These are phyloP conservation scores for Celoporthe dispersa DNA, from an alignment of 2,329 filamentous ascomycete genomes.

Conservation along the genomic window DNA sequence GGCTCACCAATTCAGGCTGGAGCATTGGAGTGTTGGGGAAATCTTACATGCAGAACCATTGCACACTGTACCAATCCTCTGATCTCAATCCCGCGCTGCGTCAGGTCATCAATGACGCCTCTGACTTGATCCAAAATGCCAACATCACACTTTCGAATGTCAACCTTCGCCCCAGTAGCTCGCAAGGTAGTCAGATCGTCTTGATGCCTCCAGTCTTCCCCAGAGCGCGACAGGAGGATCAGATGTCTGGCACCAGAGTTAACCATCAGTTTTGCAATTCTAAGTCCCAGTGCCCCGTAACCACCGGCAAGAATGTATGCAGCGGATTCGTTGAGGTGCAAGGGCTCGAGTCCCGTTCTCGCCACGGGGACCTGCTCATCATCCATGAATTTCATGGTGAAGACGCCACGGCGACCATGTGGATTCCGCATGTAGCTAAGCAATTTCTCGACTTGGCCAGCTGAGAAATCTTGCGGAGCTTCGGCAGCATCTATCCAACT, in stretches of 20 bases:
- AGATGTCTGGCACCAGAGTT: constrained; percentile 18
- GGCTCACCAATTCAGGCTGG: neutral
- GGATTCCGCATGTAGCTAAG: neutral
- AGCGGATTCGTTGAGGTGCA: constrained; percentile 1
- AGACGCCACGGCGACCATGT: neutral
- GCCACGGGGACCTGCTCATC: neutral
- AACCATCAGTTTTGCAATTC: constrained; percentile 17
- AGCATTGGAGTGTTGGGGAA: neutral
- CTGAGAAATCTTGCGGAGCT: neutral
- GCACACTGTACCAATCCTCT: neutral
- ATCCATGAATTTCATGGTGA: neutral
- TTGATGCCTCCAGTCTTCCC: neutral
- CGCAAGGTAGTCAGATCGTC: neutral
- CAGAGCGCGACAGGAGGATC: constrained; percentile 22
- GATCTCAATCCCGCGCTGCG: neutral
- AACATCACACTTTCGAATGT: neutral
- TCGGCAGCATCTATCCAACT: neutral
- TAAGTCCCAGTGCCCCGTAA: constrained; percentile 9
- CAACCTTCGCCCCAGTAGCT: neutral
- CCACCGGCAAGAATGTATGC: constrained; percentile 18
- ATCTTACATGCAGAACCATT: neutral
- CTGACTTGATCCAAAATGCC: neutral
- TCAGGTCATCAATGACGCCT: neutral
- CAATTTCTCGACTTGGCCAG: neutral
- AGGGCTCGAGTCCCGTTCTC: no score